Percentiles rank a stretch among this genome's conserved stretches.
Evolutionary conservation across 768 basidiomycete species (phyloP).

Genomic region (Amanita phalloides): DNA sequence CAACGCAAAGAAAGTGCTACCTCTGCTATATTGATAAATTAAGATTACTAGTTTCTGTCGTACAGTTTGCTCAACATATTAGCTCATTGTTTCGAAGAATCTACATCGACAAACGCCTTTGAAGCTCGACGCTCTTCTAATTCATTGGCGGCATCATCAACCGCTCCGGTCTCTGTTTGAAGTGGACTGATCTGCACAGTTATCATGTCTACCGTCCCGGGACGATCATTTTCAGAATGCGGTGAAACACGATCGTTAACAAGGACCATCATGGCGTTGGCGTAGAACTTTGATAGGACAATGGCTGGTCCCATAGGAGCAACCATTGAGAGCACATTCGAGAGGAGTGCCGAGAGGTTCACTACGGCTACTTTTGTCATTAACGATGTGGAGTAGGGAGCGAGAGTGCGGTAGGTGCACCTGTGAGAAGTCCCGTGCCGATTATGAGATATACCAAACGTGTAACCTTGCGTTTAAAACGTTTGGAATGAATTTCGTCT

Average conservation of each 20-base stretch:
- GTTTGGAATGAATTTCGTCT: constrained; percentile 15
- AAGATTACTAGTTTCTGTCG: no score
- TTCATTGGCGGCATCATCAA: neutral
- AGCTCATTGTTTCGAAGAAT: no score
- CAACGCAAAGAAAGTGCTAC: no score
- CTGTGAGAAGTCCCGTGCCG: constrained; percentile 23
- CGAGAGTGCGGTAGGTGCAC: constrained; percentile 9
- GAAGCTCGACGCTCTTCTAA: no score
- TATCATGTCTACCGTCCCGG: no score
- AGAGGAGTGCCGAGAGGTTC: constrained; percentile 16
- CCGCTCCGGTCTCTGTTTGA: neutral
- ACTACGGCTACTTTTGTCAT: constrained; percentile 15
- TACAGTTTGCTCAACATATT: no score
- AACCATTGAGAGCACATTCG: constrained; percentile 4
- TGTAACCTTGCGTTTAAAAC: constrained; percentile 16
- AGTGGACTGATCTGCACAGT: no score
- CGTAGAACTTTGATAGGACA: constrained; percentile 22
- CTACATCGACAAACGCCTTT: no score
- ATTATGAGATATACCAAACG: constrained; percentile 20
- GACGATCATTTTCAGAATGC: neutral
- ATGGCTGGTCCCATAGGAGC: constrained; percentile 19
- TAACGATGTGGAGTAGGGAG: neutral
- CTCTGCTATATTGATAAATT: no score
- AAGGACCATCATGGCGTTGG: constrained; percentile 21
- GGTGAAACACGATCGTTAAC: constrained; percentile 17